Evolutionary conservation across 129 eudicot species (phyloP).

Genomic region (Saposhnikovia divaricata): DNA sequence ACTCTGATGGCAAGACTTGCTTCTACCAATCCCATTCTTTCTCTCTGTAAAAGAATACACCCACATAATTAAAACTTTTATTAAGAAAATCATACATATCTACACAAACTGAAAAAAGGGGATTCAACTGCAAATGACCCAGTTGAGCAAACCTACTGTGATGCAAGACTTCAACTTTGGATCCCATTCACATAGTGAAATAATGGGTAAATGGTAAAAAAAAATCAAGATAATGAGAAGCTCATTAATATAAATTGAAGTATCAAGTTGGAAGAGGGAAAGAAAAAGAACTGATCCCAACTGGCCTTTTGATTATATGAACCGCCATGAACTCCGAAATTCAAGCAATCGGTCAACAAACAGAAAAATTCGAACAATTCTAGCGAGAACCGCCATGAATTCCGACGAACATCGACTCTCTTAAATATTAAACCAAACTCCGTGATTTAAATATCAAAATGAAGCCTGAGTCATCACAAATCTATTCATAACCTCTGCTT

Average conservation of each 20-base stretch:
- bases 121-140: background rate
- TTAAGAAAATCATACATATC: background rate
- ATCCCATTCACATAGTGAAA: conserved; percentile 30
- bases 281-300: background rate
- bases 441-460: too few relatives aligned
- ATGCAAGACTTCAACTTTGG: conserved; percentile 16
- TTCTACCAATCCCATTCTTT: conserved; percentile 35
- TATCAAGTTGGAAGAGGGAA: too few relatives aligned
- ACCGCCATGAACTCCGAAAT: too few relatives aligned
- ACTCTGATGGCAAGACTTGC: conserved; percentile 26
- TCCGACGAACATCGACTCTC: too few relatives aligned
- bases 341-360: too few relatives aligned
- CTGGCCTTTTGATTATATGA: too few relatives aligned
- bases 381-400: too few relatives aligned
- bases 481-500: too few relatives aligned
- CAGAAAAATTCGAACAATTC: too few relatives aligned
- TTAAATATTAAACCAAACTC: too few relatives aligned
- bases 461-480: too few relatives aligned
- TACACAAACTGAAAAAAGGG: background rate
- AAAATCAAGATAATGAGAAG: background rate
- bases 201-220: background rate
- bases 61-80: background rate
- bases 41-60: conserved; percentile 12
- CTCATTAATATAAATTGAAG: background rate
- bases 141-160: background rate